Evolutionary conservation across 1,139 yeast species (phyloP).

Genomic region (Hansenula sp.): DNA sequence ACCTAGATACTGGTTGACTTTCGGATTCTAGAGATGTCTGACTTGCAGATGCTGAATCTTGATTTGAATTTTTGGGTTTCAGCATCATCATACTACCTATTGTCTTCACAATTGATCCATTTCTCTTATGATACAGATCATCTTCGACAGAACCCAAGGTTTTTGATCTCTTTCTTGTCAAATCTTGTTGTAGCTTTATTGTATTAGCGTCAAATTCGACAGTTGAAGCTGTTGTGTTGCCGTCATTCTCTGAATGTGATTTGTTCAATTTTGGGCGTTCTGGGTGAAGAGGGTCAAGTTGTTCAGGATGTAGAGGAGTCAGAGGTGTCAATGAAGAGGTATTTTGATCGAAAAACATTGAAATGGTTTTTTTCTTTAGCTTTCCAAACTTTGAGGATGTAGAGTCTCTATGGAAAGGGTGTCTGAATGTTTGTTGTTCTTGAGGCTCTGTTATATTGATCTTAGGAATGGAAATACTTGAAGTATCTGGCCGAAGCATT

Average conservation of each 20-base stretch:
- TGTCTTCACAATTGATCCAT: constrained; percentile 31
- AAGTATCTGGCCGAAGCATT: not conserved
- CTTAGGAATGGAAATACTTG: not conserved
- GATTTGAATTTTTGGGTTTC: constrained; percentile 18
- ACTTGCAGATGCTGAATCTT: constrained; percentile 1
- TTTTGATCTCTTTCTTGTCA: constrained; percentile 17
- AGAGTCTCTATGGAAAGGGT: not conserved
- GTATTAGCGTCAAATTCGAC: not conserved
- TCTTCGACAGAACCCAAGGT: constrained; percentile 22
- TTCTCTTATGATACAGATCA: constrained; percentile 23
- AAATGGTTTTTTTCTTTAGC: constrained; percentile 13
- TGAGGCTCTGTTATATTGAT: constrained; percentile 3
- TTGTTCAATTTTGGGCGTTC: constrained; percentile 1
- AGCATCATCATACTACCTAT: constrained; percentile 30
- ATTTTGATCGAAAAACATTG: constrained; percentile 15
- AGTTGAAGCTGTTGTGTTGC: not conserved
- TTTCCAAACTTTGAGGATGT: constrained; percentile 11
- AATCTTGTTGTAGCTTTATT: constrained; percentile 5
- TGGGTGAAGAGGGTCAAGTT: constrained; percentile 1
- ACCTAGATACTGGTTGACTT: not conserved
- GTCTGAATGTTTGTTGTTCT: not conserved
- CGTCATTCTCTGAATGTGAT: constrained; percentile 3
- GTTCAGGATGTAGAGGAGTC: constrained; percentile 1
- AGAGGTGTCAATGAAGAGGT: not conserved
- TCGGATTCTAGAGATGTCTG: constrained; percentile 11